Base-by-base conservation (phyloP, 345 rosid species). In the Pugionium dolabratum region DNA sequence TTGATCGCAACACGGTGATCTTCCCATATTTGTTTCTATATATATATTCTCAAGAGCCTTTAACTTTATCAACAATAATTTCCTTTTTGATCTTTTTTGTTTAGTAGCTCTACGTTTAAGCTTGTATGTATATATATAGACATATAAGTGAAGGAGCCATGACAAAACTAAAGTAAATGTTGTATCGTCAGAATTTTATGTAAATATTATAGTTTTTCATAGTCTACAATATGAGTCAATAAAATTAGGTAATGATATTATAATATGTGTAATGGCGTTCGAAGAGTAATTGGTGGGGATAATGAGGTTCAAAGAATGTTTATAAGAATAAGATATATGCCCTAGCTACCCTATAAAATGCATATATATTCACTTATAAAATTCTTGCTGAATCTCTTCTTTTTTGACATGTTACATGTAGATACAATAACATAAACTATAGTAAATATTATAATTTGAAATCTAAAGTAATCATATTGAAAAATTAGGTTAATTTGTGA, bases 1-100 rank as follows among this genome's bases (percentile, higher is more conserved):
- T 39, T 88, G 88, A 26, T 74, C 70, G 45, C 82, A 62, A 54
- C 82, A 59, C 4, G 84, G 80, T 51, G 87, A 75, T 69, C 86
- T 82, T 64, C 68, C 83, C 88, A 82, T 83, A 54, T 30, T 36
- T 9, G 6, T 5, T 10, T 65, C 6, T 18, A 18, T 18, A 8
- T 9, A 8, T 9, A 40, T 7, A 1, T 40, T 7, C n/a, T 7
- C 36, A 11, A 51, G 54, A 48, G 31, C 49, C 54, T 31, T 31
- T 51, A 56, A 61, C 18, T 9, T 31, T 43, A 32, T 29, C 7
- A 32, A 64, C 51, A 56, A 43, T 4, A 4, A 4, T 37, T 37
- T 5, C 4, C 4, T 4, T 1, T 65, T 9, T 59, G 66, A 7
- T 58, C 10, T 59, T 58, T 9, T 72, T 18, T 54, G 34, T 71